phyloP scores from a whole-genome alignment of 768 basidiomycete genomes.

The Rubroboletus satanas region DNA sequence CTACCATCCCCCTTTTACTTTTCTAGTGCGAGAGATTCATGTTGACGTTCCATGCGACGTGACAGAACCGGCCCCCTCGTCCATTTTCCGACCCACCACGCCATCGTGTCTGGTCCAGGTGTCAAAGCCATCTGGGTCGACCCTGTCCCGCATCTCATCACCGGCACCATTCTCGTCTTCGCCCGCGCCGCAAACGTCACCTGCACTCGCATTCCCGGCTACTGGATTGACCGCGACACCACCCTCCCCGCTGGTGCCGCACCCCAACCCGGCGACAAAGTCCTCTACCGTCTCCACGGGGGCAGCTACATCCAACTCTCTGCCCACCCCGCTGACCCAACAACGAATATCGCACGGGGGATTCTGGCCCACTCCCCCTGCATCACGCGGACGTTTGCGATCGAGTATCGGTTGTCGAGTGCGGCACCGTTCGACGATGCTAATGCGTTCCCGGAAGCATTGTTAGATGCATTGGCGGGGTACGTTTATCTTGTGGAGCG shows the following conservation, averaged over 20 bases:
- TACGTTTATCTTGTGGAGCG: constrained; percentile 47
- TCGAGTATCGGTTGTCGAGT: constrained; percentile 48
- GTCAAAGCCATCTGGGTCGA: constrained; percentile 35
- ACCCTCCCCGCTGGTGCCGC: constrained; percentile 14
- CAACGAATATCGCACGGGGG: constrained; percentile 21
- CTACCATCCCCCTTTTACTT: not conserved
- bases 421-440: constrained; percentile 23
- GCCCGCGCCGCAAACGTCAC: constrained; percentile 29
- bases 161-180: constrained; percentile 27
- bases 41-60: not conserved
- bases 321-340: constrained; percentile 26
- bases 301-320: constrained; percentile 27
- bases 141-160: constrained; percentile 31
- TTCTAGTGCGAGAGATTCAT: not conserved
- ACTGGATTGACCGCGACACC: constrained; percentile 31
- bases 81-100: constrained; percentile 18
- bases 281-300: constrained; percentile 34
- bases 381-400: constrained; percentile 30
- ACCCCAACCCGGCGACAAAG: constrained; percentile 30
- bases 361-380: constrained; percentile 12
- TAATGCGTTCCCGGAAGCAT: constrained; percentile 49
- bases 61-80: constrained; percentile 19
- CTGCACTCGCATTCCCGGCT: constrained; percentile 32
- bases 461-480: constrained; percentile 50
- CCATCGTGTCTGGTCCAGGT: constrained; percentile 18